A percentile compares a stretch with the other conserved stretches of the same genome.
phyloP scores from a whole-genome alignment of 2,329 filamentous ascomycete genomes.

The Ceratocystis huliohia region DNA sequence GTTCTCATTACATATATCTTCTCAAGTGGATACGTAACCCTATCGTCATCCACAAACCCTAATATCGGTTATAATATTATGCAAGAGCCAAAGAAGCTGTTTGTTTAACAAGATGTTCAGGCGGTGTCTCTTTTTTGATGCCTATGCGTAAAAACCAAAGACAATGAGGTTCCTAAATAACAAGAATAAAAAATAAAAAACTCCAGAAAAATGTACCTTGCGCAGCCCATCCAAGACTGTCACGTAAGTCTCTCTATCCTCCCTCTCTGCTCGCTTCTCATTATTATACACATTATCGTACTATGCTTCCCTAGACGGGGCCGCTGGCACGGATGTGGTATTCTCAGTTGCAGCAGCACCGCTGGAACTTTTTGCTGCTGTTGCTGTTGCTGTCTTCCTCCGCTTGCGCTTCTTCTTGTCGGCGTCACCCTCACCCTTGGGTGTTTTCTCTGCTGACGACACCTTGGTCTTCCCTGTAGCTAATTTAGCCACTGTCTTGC shows the following conservation, averaged over 20 bases:
- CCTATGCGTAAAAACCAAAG: too few species aligned
- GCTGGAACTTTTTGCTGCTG: neutral
- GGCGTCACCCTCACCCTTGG: conserved; percentile 12
- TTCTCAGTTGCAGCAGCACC: neutral
- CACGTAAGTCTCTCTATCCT: neutral
- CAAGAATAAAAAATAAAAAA: conserved; percentile 12
- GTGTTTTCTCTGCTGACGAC: neutral
- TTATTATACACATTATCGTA: neutral
- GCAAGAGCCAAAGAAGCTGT: neutral
- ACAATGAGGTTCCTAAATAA: neutral
- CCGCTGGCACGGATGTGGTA: neutral
- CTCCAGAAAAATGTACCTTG: conserved; percentile 15
- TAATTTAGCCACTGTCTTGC: conserved; percentile 22
- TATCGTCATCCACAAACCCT: neutral
- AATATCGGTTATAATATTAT: neutral
- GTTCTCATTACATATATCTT: neutral
- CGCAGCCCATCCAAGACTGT: neutral
- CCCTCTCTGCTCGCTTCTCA: neutral
- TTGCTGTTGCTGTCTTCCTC: conserved; percentile 19
- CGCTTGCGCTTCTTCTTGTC: conserved; percentile 22
- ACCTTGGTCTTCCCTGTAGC: neutral
- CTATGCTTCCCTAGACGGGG: neutral
- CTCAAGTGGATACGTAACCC: neutral
- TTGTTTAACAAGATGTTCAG: too few species aligned
- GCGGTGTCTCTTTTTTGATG: too few species aligned